Percentiles rank a stretch among this genome's conserved stretches.
These are phyloP conservation scores for Coemansia sp. DNA, from an alignment of 192 early-diverging fungal genomes.

Conservation along the genomic window DNA sequence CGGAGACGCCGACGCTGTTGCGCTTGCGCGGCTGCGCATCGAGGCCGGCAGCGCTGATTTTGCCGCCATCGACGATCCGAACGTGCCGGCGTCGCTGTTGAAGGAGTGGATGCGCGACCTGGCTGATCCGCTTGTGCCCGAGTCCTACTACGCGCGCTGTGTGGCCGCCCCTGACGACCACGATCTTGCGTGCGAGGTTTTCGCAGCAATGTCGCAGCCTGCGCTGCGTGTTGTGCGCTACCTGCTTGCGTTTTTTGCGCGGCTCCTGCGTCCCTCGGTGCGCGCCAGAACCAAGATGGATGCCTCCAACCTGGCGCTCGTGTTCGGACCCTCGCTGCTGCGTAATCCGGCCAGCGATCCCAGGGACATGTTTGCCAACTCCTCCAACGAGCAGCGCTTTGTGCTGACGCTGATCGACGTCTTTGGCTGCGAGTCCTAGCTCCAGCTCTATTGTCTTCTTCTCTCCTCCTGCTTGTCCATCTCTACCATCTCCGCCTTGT, in stretches of 20 bases:
- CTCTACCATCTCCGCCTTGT: too few species aligned
- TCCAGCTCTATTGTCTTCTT: neutral
- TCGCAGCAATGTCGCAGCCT: constrained; percentile 25
- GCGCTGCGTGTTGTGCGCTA: constrained; percentile 66
- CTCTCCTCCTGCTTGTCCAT: too few species aligned
- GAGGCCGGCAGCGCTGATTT: constrained; percentile 80
- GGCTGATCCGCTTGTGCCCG: constrained; percentile 84
- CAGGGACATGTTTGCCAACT: constrained; percentile 60
- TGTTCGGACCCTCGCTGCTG: constrained; percentile 94
- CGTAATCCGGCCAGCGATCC: constrained; percentile 78
- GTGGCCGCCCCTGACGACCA: constrained; percentile 63
- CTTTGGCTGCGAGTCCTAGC: neutral
- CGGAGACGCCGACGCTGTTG: constrained; percentile 85
- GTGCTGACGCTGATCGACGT: constrained; percentile 41
- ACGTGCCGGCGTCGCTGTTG: constrained; percentile 87
- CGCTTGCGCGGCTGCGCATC: constrained; percentile 70
- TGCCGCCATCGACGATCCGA: constrained; percentile 77
- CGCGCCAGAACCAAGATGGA: constrained; percentile 87
- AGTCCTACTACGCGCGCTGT: constrained; percentile 75
- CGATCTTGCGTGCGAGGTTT: constrained; percentile 57
- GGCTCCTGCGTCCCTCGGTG: constrained; percentile 72
- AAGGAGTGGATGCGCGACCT: constrained; percentile 95
- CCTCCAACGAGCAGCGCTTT: constrained; percentile 55
- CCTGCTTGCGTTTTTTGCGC: constrained; percentile 80
- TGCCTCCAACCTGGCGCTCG: constrained; percentile 86